Conservation (phyloP, 495 filamentous ascomycete species). For the Hypoxylon fragiforme region DNA sequence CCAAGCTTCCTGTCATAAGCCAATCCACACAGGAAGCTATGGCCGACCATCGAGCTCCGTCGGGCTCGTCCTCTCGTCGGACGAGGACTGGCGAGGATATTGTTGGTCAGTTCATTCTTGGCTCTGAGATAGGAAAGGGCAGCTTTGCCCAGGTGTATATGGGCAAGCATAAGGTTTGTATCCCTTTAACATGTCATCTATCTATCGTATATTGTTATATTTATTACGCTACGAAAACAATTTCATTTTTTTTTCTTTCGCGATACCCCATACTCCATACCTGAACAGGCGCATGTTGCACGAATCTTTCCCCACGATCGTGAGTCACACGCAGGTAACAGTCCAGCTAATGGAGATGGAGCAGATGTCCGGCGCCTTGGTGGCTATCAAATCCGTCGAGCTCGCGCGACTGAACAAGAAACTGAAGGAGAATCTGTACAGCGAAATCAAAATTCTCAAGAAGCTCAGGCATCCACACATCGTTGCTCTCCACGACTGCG, state of each 20-base stretch:
- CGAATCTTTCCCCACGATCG: neutral
- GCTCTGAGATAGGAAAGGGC: constrained; percentile 87
- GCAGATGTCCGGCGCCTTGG: constrained; percentile 65
- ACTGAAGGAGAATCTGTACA: constrained; percentile 91
- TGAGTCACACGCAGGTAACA: constrained; percentile 14
- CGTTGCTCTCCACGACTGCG: constrained; percentile 90
- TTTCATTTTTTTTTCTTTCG: neutral
- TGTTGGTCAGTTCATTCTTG: constrained; percentile 75
- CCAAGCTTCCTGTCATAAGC: constrained; percentile 47
- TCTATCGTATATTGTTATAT: constrained; percentile 9
- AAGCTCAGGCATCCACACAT: constrained; percentile 94
- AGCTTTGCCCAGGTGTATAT: constrained; percentile 95
- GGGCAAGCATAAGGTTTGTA: constrained; percentile 79
- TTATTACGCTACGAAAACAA: constrained; percentile 1
- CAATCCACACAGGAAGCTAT: constrained; percentile 53
- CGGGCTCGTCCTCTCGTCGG: constrained; percentile 42
- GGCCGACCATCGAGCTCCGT: constrained; percentile 43
- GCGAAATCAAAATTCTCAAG: constrained; percentile 92
- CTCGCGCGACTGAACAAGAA: constrained; percentile 88
- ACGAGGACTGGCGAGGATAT: constrained; percentile 58
- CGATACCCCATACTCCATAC: no score
- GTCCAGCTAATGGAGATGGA: constrained; percentile 45
- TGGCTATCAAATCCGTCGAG: constrained; percentile 96
- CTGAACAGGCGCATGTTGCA: constrained; percentile 1
- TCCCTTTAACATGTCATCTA: neutral